Evolutionary conservation across 257 asterid genomes (phyloP).

Genomic region (Mentha longifolia): DNA sequence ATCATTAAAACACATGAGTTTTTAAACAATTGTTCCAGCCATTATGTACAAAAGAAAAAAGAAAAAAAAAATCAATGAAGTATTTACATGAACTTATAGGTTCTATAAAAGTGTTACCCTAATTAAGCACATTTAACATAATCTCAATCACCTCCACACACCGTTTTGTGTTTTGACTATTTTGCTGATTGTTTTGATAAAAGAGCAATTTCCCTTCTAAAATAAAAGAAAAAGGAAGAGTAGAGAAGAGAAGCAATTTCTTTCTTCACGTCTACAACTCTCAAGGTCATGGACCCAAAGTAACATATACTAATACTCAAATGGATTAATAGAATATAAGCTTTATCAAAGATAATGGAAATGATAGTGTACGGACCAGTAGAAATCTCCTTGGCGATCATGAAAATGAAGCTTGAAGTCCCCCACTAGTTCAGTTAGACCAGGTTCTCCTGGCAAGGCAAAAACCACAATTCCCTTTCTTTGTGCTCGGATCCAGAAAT

Average conservation of each 20-base stretch:
- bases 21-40: not conserved
- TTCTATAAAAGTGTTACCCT: not conserved
- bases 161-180: no score
- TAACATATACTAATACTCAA: no score
- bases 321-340: constrained; percentile 17
- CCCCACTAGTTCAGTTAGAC: constrained; percentile 86
- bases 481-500: constrained; percentile 93
- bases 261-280: no score
- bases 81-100: not conserved
- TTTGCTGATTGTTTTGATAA: no score
- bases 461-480: constrained; percentile 85
- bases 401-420: constrained; percentile 94
- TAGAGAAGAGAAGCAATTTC: no score
- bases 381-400: constrained; percentile 97
- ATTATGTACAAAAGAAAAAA: not conserved
- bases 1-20: not conserved
- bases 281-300: no score
- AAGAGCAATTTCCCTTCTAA: no score
- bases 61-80: no score
- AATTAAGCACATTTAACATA: not conserved
- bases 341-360: constrained; percentile 21
- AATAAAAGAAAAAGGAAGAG: no score
- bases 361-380: constrained; percentile 63
- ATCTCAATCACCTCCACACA: no score
- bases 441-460: constrained; percentile 97